These are phyloP conservation scores for Drechslerella dactyloides DNA, from an alignment of 2,329 filamentous ascomycete genomes.

Conservation along the genomic window DNA sequence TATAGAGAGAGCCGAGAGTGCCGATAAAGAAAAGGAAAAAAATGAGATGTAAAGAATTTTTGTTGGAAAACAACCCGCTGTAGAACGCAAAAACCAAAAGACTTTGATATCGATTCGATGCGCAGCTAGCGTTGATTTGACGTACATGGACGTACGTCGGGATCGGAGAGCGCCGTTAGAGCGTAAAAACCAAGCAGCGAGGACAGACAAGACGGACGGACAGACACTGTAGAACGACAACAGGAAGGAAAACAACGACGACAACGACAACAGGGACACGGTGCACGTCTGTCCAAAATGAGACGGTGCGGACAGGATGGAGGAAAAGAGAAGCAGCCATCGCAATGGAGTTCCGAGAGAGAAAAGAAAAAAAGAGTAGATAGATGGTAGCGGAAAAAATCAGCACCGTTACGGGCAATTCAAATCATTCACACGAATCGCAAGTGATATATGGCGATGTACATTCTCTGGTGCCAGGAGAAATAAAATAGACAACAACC, in stretches of 20 bases:
- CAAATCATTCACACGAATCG: conserved; percentile 28
- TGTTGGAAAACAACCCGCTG: too few relatives aligned
- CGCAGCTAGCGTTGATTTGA: neutral
- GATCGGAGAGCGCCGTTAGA: too few relatives aligned
- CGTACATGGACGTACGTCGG: neutral
- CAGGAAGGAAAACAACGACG: too few relatives aligned
- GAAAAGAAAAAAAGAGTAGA: conserved; percentile 23
- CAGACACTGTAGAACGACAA: too few relatives aligned
- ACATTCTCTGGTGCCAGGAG: conserved; percentile 42
- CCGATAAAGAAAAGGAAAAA: neutral
- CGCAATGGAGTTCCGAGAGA: conserved; percentile 4
- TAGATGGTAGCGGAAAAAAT: conserved; percentile 7
- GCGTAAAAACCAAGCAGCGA: too few relatives aligned
- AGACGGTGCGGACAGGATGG: neutral
- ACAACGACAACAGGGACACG: too few relatives aligned
- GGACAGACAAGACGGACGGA: too few relatives aligned
- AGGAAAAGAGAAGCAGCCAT: neutral
- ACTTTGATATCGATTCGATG: neutral
- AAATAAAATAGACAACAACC: neutral
- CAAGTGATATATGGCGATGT: conserved; percentile 47
- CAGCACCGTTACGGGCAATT: conserved; percentile 14
- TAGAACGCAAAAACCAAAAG: neutral
- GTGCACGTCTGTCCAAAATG: neutral
- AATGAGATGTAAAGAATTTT: too few relatives aligned
- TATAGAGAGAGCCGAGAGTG: neutral